Conservation (phyloP, 2,329 filamentous ascomycete genomes). For the Curvularia verruculosa region DNA sequence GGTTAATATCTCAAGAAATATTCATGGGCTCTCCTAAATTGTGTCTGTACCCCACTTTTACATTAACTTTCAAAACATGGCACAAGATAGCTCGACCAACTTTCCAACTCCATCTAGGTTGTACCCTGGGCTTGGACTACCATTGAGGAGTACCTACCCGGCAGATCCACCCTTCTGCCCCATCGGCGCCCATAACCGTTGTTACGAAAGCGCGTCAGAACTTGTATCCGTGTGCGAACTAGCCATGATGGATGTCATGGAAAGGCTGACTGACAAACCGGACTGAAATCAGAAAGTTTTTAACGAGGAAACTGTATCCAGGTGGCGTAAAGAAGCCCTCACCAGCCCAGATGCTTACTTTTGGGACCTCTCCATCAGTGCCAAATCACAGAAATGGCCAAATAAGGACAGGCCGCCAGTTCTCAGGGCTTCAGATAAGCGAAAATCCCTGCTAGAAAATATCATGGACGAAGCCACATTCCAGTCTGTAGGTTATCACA, state of each 20-base stretch:
- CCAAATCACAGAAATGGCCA: conserved; percentile 14
- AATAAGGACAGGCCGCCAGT: conserved; percentile 1
- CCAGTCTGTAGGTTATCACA: conserved; percentile 14
- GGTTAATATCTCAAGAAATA: too few relatives aligned
- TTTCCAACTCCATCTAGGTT: neutral
- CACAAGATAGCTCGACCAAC: neutral
- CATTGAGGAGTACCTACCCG: conserved; percentile 8
- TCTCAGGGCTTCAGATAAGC: too few relatives aligned
- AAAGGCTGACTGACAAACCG: conserved; percentile 50
- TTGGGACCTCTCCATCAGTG: conserved; percentile 17
- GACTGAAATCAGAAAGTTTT: conserved; percentile 52
- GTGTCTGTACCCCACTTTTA: neutral
- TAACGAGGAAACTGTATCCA: conserved; percentile 37
- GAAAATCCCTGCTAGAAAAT: conserved; percentile 7
- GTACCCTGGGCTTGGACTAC: conserved; percentile 32
- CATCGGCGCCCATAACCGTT: conserved; percentile 23
- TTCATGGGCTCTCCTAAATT: neutral
- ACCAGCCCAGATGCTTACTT: conserved; percentile 21
- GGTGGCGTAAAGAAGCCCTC: conserved; percentile 34
- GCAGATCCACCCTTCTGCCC: conserved; percentile 15
- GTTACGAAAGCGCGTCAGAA: conserved; percentile 6
- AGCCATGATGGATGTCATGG: conserved; percentile 49
- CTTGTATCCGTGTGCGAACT: conserved; percentile 46
- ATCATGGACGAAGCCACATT: conserved; percentile 24
- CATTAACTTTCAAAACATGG: neutral